These are phyloP conservation scores for Phaffomyces thermotolerans DNA, from an alignment of 805 yeast genomes.

Conservation along the genomic window DNA sequence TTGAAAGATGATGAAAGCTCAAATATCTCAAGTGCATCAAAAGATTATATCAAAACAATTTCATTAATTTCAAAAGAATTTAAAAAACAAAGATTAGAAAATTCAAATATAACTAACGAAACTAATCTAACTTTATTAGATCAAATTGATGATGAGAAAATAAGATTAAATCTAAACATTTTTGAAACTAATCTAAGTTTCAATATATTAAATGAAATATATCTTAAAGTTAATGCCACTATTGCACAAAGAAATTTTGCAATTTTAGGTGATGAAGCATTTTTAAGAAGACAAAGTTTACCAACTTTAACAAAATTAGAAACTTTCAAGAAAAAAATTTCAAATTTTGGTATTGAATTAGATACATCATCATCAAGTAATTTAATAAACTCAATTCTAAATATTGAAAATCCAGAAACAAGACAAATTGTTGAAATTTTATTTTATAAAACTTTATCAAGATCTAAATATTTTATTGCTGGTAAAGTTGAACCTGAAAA, in stretches of 20 bases:
- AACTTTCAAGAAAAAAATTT: conserved; percentile 64
- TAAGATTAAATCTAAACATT: conserved; percentile 62
- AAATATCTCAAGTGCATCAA: conserved; percentile 44
- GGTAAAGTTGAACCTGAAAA: conserved; percentile 79
- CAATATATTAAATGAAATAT: conserved; percentile 63
- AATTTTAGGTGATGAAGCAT: conserved; percentile 69
- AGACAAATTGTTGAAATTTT: conserved; percentile 75
- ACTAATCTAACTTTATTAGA: conserved; percentile 59
- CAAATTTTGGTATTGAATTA: conserved; percentile 55
- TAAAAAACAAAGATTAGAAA: conserved; percentile 57
- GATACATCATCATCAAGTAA: conserved; percentile 71
- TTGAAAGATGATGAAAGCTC: conserved; percentile 23
- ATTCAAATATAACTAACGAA: conserved; percentile 38
- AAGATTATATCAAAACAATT: conserved; percentile 58
- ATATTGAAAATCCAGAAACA: conserved; percentile 50
- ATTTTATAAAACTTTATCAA: conserved; percentile 70
- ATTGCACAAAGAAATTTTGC: conserved; percentile 78
- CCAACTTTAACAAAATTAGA: conserved; percentile 81
- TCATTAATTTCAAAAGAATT: conserved; percentile 61
- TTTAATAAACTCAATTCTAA: conserved; percentile 62
- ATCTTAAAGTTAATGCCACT: conserved; percentile 73
- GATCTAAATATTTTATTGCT: conserved; percentile 84
- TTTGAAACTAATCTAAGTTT: conserved; percentile 54
- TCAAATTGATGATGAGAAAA: conserved; percentile 80
- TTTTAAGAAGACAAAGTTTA: conserved; percentile 79